Evolutionary conservation across 176 grass and related monocot genomes (phyloP), one percentile per base, ranked within the genome.

Genomic region (Cymbopogon citratus): DNA sequence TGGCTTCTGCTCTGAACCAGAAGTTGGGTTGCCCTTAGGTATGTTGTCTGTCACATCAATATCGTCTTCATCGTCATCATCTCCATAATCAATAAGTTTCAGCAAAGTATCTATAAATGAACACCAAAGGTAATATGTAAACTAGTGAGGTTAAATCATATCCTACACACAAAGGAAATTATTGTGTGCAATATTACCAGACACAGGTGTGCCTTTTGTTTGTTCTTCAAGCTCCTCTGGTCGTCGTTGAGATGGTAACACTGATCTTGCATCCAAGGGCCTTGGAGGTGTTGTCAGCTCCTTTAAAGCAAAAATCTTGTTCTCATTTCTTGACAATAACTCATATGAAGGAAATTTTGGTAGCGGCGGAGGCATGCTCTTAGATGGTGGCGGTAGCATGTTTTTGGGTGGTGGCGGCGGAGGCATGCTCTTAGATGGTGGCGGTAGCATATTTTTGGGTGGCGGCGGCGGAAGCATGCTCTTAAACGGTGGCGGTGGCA

Each of bases 21-120:
- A 66, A 73, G 59, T 79, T 66, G 74, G 28, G 26, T 75, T 89
- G 45, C 84, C 77, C 33, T 48, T 31, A 26, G 74, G 36, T 29
- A 65, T 15, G 23, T 25, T 81, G 8, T 83, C 41, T 4, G 11
- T 79, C 14, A 56, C 63, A 70, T 89, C 81, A 80, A 29, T 16
- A 31, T 87, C 78, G 1, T 74, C 88, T 0, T 95, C 88, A 0
- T 94, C 92, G 0, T 95, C 95, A 2, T 90, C 92, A 28, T 97
- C 92, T 71, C 96, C 92, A 69, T 99, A 99, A 73, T 99, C 91
- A 78, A 93, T 89, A 64, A 99, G 90, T 80, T 93, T 99, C 40
- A 95, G 73, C 73, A 99, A 44, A 54, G 88, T 95, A 84, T 99
- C 91, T 93, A 62, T 48, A 61, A 79, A 78, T 56, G 31, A 75